Percentiles rank a stretch among this genome's conserved stretches.
phyloP scores from a whole-genome alignment of 176 grass and related monocot genomes.

The Carex parvula region DNA sequence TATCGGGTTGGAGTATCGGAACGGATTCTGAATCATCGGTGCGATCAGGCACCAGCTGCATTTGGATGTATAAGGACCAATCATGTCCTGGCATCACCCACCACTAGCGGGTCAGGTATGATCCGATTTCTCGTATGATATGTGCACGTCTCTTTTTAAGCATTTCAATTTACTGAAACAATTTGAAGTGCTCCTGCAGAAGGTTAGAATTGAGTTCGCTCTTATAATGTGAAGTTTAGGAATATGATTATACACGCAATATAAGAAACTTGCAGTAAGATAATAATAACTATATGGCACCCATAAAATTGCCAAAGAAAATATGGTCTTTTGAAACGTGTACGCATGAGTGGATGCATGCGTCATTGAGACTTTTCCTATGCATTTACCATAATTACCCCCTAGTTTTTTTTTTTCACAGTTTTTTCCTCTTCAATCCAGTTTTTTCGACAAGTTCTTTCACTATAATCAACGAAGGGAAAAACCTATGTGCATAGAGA shows the following conservation, averaged over 20 bases:
- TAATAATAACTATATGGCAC: neutral
- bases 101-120: neutral
- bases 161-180: neutral
- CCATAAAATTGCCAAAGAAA: neutral
- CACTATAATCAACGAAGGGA: neutral
- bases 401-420: neutral
- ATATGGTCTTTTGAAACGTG: neutral
- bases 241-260: neutral
- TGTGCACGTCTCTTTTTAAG: neutral
- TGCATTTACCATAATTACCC: neutral
- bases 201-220: neutral
- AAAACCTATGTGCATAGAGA: neutral
- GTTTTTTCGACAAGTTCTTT: neutral
- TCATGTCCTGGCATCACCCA: neutral
- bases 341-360: neutral
- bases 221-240: neutral
- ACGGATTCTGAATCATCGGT: slow-evolving; percentile 12
- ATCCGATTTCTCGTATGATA: neutral
- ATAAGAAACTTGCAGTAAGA: neutral
- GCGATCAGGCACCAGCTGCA: slow-evolving; percentile 24
- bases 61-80: slow-evolving; percentile 13
- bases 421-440: neutral
- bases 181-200: neutral
- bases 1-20: slow-evolving; percentile 10
- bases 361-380: neutral